Base-by-base conservation (phyloP, 2,329 filamentous ascomycete species). In the Cercospora zeae-maydis region DNA sequence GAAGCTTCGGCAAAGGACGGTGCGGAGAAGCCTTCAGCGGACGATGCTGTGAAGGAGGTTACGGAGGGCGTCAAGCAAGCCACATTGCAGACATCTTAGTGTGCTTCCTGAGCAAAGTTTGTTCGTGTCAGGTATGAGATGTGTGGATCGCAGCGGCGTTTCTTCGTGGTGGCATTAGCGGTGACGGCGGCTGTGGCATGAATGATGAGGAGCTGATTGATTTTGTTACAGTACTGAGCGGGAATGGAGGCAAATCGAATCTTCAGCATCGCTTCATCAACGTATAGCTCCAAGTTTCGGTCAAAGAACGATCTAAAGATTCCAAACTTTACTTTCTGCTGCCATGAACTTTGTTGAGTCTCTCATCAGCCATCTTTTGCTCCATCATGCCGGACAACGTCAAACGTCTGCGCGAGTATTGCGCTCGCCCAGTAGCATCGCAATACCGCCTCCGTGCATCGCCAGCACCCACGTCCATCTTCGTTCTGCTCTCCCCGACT, bases 1-100 rank as follows among this genome's bases (percentile, higher is more conserved):
- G 90, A 92, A 81, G 84, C 86, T 56, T 88, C 87, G 59, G 90
- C 93, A 83, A 90, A 89, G 76, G 83, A 88, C 60, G 88, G 88
- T 3, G 75, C 75, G 56, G 73, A 77, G 45, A 73, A 76, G 36
- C 72, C 73, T 6, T 71, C 70, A 33, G 72, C 72, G 45, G 75
- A 76, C 53, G 77, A 76, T 31, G 79, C 75, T 0, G 73, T 79
- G 9, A 78, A 80, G 58, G 79, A 80, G 65, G 77, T 81, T 4
- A 73, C 74, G 0, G 76, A 79, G 56, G 79, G 79, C 2, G 75
- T 80, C 4, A 76, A 77, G 71, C 78, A 81, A 67, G 78, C 78
- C 21, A 73, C 72, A 13, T 69, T 82, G 62, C 79, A 80, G 71
- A 80, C 73, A n/a, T 70, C 68, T 24, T 73, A 70, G 63, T 1